Base-by-base conservation (phyloP, 1,284 basidiomycete species). In the Cutaneotrichosporon sp. region DNA sequence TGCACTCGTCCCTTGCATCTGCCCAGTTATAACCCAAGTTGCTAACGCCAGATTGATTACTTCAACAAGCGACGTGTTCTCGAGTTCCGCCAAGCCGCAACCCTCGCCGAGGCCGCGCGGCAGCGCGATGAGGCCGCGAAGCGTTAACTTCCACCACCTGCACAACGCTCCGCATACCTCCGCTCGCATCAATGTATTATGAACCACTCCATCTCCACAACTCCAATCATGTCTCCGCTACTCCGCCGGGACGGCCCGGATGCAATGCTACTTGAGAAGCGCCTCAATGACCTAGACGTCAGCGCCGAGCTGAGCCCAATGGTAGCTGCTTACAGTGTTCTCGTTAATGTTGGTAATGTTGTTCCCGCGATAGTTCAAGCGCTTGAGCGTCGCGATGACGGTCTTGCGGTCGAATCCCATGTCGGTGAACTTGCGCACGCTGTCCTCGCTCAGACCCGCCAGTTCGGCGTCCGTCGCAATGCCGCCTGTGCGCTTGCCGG, bases 331-430 rank as follows among this genome's bases (percentile, higher is more conserved):
- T 49, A 68, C 68, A 12, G 62, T 65, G 58, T 67, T 68, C 62
- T 73, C 71, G 43, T 70, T 62, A 25, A 74, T 68, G 52, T 72
- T 73, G 19, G 63, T 65, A 25, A 69, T 62, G 48, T 74, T 74
- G 60, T 72, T 71, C 9, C 75, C 93, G 17, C 93, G 84, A 76
- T 97, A 98, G 75, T 98, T 97, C 71, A 96, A 72, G 62, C 86
- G 81, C 63, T 87, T 84, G 57, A 97, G 79, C 10, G 87, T 86
- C 60, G 92, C 86, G 59, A 93, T 90, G 88, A 77, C 75, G 29
- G 71, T 65, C 10, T 59, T 51, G 51, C 74, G 62, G 10, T 69
- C 66, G 55, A 79, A 79, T 6, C 78, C 77, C 75, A 78, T 78
- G 54, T 71, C 68, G 44, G 69, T 70, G 52, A 79, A 79, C 54